Evolutionary conservation across 192 early-diverging fungal genomes (phyloP), one percentile per base, ranked within the genome.

Genomic region (Backusella luteola): DNA sequence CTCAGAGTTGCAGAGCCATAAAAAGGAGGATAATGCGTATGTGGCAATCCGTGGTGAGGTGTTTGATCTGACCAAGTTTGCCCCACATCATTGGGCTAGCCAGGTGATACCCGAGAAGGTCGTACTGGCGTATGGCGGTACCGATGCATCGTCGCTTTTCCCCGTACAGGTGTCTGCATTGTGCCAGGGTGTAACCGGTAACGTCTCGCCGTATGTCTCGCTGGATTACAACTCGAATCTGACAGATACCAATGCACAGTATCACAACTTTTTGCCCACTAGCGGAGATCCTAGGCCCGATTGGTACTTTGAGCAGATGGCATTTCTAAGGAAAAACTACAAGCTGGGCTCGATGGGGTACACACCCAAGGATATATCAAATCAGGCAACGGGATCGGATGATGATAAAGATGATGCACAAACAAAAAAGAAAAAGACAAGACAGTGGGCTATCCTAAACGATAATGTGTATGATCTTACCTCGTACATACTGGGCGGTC

Each of bases 1-100:
- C 53, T 80, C 79, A 14, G 93, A 94, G 85, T 34, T 83, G 6
- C 81, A 83, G 34, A 15, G 52, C 21, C 78, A 83, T 19, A 73
- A 84, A 7, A 42, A 77, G 39, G 80, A 66, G 3, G 83, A 87
- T 14, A 86, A 90, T 74, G 90, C 91, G 0, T 90, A 85, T 66
- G 84, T 90, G 6, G 76, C 90, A 26, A 86, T 96, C 76, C 91
- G 95, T 49, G 94, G 94, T 46, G 90, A 93, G 75, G 89, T 97
- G 36, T 96, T 94, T 84, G 89, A 94, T 73, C 79, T 97, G 68
- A 90, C 88, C 26, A 80, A 87, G 56, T 89, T 93, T 77, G 87
- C 86, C 34, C 81, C 84, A 34, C 83, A 83, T 23, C 88, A 89
- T 76, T 85, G 85, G 69, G 79, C 87, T 34, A 80, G 52, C 46